These are phyloP conservation scores for Malbranchea cinnamomea DNA, from an alignment of 2,329 filamentous ascomycete genomes.

Conservation along the genomic window DNA sequence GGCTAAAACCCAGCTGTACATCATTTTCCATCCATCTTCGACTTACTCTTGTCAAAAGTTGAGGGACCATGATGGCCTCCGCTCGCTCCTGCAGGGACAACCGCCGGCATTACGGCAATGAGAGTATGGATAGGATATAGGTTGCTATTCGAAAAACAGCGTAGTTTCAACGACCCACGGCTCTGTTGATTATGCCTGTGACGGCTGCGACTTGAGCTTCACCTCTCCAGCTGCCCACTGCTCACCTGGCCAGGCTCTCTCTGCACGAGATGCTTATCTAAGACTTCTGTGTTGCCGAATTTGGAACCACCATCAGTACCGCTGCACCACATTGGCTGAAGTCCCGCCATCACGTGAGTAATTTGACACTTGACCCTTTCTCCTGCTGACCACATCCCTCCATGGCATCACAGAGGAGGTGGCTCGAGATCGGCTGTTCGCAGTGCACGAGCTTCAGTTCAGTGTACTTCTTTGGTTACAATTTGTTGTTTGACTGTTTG, in stretches of 20 bases:
- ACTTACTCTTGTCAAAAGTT: constrained; percentile 55
- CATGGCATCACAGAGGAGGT: constrained; percentile 1
- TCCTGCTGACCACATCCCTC: not conserved
- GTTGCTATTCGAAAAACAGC: too few relatives aligned
- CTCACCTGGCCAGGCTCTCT: too few relatives aligned
- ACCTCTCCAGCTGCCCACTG: too few relatives aligned
- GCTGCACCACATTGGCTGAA: too few relatives aligned
- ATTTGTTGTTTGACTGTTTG: constrained; percentile 1
- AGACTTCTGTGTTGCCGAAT: too few relatives aligned
- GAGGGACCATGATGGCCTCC: constrained; percentile 43
- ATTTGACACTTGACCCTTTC: constrained; percentile 5
- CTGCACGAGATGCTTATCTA: too few relatives aligned
- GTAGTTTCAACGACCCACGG: too few relatives aligned
- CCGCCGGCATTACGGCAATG: constrained; percentile 36
- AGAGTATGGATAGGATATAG: constrained; percentile 1
- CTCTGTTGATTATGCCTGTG: too few relatives aligned
- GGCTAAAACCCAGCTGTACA: too few relatives aligned
- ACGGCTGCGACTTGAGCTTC: too few relatives aligned
- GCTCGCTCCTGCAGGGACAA: constrained; percentile 36
- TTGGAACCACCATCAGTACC: too few relatives aligned
- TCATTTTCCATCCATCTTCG: constrained; percentile 18
- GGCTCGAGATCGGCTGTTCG: constrained; percentile 1
- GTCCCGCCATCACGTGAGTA: constrained; percentile 11
- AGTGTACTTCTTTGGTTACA: constrained; percentile 5
- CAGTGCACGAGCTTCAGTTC: constrained; percentile 1